Evolutionary conservation across 192 early-diverging fungal species (phyloP), one percentile per base, ranked within the genome.

Genomic region (Coemansia sp.): DNA sequence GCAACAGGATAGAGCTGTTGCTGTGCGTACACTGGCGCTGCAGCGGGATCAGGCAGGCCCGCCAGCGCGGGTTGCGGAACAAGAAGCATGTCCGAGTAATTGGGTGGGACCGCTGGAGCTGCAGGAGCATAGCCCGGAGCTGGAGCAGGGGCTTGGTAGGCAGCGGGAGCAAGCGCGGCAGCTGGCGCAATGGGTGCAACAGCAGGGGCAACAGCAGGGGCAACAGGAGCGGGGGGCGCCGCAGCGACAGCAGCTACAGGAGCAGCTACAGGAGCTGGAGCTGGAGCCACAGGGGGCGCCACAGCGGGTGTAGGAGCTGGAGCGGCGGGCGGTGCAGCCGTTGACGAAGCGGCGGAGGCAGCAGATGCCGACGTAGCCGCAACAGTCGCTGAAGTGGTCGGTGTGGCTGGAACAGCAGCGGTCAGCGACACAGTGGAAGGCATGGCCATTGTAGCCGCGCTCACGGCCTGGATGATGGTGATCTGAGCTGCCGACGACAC

Each of bases 1-100:
- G 68, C 60, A 26, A 68, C 66, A 0, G 76, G 76, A 20, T 73
- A 78, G 37, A 66, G 59, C 59, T 78, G 76, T 25, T 72, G 76
- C 60, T 78, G 76, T 0, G 66, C 62, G 28, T 77, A 71, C n/a
- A 62, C 62, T 9, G 65, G 56, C 2, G 62, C 65, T 2, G 38
- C 58, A 20, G 34, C 61, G 1, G 60, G 64, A 2, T 62, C 68
- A 0, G 61, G 59, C 20, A 50, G 33, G 5, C 48, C 62, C 6
- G 55, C 43, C n/a, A 38, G 41, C 1, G 62, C 64, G n/a, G 63
- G 69, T 61, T 76, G 75, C 28, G n/a, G 56, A 37, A 58, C 33
- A 23, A 59, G 42, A 1, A 58, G 12, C 38, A 52, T 25, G 21
- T 76, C 75, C 9, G 68, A 62, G 35, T 64, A 50, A n/a, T 62